A percentile compares a stretch with the other conserved stretches of the same genome.
These are phyloP conservation scores for Paecilomyces dactylethromorphus DNA, from an alignment of 2,329 filamentous ascomycete genomes.

Conservation along the genomic window DNA sequence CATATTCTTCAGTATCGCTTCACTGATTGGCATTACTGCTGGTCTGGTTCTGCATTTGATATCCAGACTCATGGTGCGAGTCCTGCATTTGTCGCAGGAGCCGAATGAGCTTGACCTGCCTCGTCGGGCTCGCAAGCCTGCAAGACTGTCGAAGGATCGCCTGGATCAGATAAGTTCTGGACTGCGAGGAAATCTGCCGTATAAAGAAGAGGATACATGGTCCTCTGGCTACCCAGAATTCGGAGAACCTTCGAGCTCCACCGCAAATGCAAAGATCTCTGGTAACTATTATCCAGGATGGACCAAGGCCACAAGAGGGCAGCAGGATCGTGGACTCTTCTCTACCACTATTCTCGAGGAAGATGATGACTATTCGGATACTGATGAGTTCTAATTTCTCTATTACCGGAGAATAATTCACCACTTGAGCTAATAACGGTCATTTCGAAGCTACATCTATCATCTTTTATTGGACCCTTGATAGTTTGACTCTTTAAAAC, in stretches of 20 bases:
- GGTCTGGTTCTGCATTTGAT: slow-evolving; percentile 38
- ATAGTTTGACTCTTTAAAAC: no score
- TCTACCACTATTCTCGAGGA: slow-evolving; percentile 67
- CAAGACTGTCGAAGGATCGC: background rate
- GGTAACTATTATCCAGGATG: slow-evolving; percentile 6
- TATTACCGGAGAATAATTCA: background rate
- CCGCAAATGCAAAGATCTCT: background rate
- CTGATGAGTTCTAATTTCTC: background rate
- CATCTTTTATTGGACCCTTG: background rate
- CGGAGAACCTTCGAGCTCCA: background rate
- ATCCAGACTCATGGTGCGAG: background rate
- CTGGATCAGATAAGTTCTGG: background rate
- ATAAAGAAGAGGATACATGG: background rate
- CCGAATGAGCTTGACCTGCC: background rate
- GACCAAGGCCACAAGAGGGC: slow-evolving; percentile 4
- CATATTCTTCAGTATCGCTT: slow-evolving; percentile 59
- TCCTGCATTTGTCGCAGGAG: background rate
- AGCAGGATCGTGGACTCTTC: slow-evolving; percentile 43
- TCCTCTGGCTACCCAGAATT: background rate
- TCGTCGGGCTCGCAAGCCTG: background rate
- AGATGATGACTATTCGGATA: slow-evolving; percentile 57
- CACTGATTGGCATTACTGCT: slow-evolving; percentile 58
- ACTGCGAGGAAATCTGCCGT: background rate
- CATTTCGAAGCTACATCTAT: background rate
- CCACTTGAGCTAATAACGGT: background rate